Evolutionary conservation across 345 rosid species (phyloP), one percentile per base, ranked within the genome.

Genomic region (Lenwebbia sp.): DNA sequence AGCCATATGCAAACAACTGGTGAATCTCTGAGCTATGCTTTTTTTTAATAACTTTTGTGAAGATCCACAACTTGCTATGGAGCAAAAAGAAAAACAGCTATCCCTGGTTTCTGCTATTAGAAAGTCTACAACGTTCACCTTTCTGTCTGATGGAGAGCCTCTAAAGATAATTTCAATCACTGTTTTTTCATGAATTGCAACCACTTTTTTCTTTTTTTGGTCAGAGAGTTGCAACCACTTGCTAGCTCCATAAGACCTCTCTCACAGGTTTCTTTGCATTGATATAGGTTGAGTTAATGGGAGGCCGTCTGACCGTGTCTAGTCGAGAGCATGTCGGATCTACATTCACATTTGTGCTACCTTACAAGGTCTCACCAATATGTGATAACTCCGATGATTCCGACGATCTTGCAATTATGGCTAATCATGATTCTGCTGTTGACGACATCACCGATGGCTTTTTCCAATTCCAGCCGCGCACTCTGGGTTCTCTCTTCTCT

Each of bases 1-100:
- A 12, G 99, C 98, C 84, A 97, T 97, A 85, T 97, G 99, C 92
- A 97, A 97, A 91, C 98, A 97, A 86, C 91, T 97, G 96, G 99
- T 97, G 83, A 89, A 86, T 70, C 53, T 81, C 56, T 28, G 84
- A n/a, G 84, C 44, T 28, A 30, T 10, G 58, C 26, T 5, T 83
- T 83, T 83, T 52, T 13, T 7, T 14, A 50, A 9, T 10, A 23
- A 62, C 33, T 26, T 22, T 25, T 55, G 53, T 28, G 30, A 51
- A n/a, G 37, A 51, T 25, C 49, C 49, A 22, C 44, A 84, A 81
- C 40, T 41, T 5, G 40, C 50, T 44, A 33, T 56, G 41, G 53
- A 83, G 40, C 62, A 70, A 70, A 65, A 44, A 70, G 10, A 22
- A 37, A 37, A 70, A 70, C 25, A 37, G 47, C 47, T 10, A 70